These are phyloP conservation scores for Stephania cephalantha DNA, from an alignment of 164 flowering plant species.

Conservation along the genomic window DNA sequence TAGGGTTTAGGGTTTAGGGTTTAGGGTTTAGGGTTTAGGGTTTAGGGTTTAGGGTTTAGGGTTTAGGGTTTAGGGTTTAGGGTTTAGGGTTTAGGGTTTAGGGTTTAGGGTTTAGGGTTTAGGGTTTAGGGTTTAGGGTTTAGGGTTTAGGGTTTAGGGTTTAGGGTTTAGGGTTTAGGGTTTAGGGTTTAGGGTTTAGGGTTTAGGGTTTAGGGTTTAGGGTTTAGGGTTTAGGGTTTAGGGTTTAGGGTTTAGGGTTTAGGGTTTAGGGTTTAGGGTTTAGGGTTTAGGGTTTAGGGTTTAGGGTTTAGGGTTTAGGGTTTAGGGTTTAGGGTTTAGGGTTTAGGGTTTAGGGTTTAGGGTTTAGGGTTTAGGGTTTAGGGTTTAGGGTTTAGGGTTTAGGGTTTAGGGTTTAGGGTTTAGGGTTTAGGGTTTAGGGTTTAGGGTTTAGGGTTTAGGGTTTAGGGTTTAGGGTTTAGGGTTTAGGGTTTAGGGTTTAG, in stretches of 20 bases:
- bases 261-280: slow-evolving; percentile 16
- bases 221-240: slow-evolving; percentile 18
- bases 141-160: slow-evolving; percentile 12
- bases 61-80: slow-evolving; percentile 14
- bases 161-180: slow-evolving; percentile 14
- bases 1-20: slow-evolving; percentile 21
- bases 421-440: slow-evolving; percentile 20
- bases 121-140: slow-evolving; percentile 16
- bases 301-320: slow-evolving; percentile 16
- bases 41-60: slow-evolving; percentile 18
- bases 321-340: slow-evolving; percentile 18
- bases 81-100: slow-evolving; percentile 13
- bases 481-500: slow-evolving; percentile 18
- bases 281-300: slow-evolving; percentile 13
- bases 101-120: slow-evolving; percentile 12
- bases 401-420: slow-evolving; percentile 24
- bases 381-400: slow-evolving; percentile 22
- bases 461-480: slow-evolving; percentile 19
- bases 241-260: slow-evolving; percentile 18
- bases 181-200: slow-evolving; percentile 16
- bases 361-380: slow-evolving; percentile 25
- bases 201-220: slow-evolving; percentile 18
- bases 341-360: slow-evolving; percentile 24
- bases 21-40: slow-evolving; percentile 20
- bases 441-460: slow-evolving; percentile 17